phyloP scores from a whole-genome alignment of 164 flowering plant species.

The Nymphaea thermarum region DNA sequence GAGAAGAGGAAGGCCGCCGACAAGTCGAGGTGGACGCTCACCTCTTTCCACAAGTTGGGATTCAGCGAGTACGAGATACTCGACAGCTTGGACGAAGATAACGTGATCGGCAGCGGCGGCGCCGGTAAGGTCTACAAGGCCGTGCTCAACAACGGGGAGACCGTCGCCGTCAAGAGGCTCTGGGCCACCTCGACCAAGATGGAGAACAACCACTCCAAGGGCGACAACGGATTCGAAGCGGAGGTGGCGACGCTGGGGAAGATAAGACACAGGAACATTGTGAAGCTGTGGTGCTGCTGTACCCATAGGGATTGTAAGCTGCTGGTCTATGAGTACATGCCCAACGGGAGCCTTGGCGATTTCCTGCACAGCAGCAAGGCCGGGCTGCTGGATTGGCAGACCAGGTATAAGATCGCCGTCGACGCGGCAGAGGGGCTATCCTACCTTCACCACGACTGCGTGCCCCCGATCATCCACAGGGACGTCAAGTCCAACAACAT shows the following conservation, averaged over 20 bases:
- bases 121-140: constrained; percentile 72
- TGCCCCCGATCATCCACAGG: constrained; percentile 60
- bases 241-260: constrained; percentile 66
- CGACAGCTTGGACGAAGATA: constrained; percentile 46
- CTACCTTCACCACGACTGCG: constrained; percentile 71
- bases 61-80: constrained; percentile 48
- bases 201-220: constrained; percentile 6
- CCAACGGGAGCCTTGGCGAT: constrained; percentile 74
- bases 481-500: constrained; percentile 69
- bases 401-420: constrained; percentile 44
- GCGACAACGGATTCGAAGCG: constrained; percentile 33
- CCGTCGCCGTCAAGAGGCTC: constrained; percentile 67
- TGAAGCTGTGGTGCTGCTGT: constrained; percentile 57
- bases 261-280: constrained; percentile 67
- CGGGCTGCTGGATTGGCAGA: constrained; percentile 47
- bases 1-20: constrained; percentile 19
- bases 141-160: constrained; percentile 43
- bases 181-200: constrained; percentile 21
- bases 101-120: constrained; percentile 56
- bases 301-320: constrained; percentile 40
- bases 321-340: constrained; percentile 68
- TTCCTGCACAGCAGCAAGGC: constrained; percentile 45
- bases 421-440: constrained; percentile 70
- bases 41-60: constrained; percentile 57
- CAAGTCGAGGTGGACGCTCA: constrained; percentile 41